Evolutionary conservation across 768 basidiomycete genomes (phyloP).

Genomic region (Lanmaoa rubissima): DNA sequence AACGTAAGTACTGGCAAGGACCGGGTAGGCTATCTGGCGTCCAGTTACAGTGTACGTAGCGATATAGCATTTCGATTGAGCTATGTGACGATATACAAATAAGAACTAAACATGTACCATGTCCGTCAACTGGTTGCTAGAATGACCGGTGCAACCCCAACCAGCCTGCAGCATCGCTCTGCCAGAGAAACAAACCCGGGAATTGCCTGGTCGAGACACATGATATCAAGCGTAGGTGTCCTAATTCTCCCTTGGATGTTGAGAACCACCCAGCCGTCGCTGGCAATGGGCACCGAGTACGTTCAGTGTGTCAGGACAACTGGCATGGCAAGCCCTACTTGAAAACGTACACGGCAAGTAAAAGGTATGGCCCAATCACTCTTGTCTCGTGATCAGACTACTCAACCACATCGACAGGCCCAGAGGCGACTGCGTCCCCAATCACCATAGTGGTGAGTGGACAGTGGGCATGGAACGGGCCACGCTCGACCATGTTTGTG

Average conservation of each 20-base stretch:
- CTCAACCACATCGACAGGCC: background rate
- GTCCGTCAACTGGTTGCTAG: too few species aligned
- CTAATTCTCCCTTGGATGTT: background rate
- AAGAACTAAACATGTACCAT: too few species aligned
- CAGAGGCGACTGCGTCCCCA: slow-evolving; percentile 3
- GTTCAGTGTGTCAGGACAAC: slow-evolving; percentile 46
- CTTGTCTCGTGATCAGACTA: background rate
- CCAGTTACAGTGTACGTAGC: too few species aligned
- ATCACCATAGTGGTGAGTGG: slow-evolving; percentile 14
- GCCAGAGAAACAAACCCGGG: background rate
- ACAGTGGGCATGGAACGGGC: too few species aligned
- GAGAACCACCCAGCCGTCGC: slow-evolving; percentile 39
- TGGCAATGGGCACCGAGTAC: slow-evolving; percentile 36
- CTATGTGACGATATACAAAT: too few species aligned
- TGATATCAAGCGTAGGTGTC: background rate
- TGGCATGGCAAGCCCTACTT: slow-evolving; percentile 46
- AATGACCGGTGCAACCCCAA: too few species aligned
- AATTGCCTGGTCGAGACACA: background rate
- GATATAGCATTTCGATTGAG: too few species aligned
- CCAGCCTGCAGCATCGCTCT: background rate
- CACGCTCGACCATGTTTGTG: slow-evolving; percentile 37
- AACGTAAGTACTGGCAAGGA: too few species aligned
- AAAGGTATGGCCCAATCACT: slow-evolving; percentile 31
- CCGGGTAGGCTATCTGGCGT: too few species aligned
- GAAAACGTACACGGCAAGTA: slow-evolving; percentile 49